phyloP scores from a whole-genome alignment of 495 filamentous ascomycete species.

The Apodospora peruviana region DNA sequence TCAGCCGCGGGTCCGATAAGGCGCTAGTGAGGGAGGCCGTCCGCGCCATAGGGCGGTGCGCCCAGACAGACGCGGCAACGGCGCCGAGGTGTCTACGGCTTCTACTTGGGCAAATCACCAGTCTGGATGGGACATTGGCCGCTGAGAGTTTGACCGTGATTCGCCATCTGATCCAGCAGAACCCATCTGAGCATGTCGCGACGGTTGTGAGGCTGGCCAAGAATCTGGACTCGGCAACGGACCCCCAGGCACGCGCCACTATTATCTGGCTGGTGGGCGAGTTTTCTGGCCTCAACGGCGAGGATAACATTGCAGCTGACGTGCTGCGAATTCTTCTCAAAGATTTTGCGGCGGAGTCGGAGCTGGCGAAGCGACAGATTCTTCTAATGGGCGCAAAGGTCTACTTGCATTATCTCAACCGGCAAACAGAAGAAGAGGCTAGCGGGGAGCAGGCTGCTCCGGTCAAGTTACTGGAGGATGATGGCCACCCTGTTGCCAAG shows the following conservation, averaged over 20 bases:
- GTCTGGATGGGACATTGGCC: constrained; percentile 76
- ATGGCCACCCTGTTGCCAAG: constrained; percentile 62
- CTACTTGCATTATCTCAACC: constrained; percentile 81
- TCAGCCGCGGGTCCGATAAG: constrained; percentile 70
- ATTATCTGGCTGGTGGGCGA: constrained; percentile 98
- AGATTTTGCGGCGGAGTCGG: constrained; percentile 75
- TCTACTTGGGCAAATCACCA: constrained; percentile 77
- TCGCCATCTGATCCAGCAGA: constrained; percentile 89
- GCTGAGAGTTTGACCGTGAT: constrained; percentile 91
- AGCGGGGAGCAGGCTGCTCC: constrained; percentile 15
- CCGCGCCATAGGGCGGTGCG: constrained; percentile 86
- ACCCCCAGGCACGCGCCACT: constrained; percentile 79
- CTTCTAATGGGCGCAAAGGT: constrained; percentile 90
- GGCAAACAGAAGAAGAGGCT: constrained; percentile 36
- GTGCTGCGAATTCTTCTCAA: constrained; percentile 86
- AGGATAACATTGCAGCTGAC: constrained; percentile 86
- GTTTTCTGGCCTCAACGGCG: constrained; percentile 71
- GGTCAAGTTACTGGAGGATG: constrained; percentile 33
- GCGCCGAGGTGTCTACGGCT: constrained; percentile 73
- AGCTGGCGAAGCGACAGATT: constrained; percentile 84
- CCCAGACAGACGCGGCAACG: constrained; percentile 65
- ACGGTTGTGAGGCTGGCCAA: constrained; percentile 91
- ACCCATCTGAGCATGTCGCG: constrained; percentile 63
- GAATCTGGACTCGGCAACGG: constrained; percentile 77
- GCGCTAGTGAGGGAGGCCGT: constrained; percentile 82